Conservation (phyloP, 2,329 filamentous ascomycete species). For the Rutstroemia sp. region DNA sequence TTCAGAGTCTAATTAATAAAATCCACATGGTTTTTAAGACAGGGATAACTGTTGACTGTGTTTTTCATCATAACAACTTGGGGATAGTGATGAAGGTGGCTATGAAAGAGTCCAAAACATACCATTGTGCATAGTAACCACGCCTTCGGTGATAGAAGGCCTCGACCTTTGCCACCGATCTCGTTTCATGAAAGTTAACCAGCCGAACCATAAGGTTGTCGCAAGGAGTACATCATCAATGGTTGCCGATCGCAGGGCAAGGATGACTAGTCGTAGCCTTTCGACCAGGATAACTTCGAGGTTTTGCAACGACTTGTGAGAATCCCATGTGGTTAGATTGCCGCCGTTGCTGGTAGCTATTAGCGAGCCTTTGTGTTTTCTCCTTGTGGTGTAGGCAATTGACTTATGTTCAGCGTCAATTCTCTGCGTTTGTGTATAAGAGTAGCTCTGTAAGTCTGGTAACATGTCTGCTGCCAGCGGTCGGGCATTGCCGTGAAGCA, state of each 20-base stretch:
- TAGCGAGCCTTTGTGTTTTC: too few species aligned
- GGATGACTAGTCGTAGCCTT: too few species aligned
- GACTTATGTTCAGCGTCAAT: too few species aligned
- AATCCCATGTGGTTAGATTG: too few species aligned
- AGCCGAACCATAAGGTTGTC: background rate
- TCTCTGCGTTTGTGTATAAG: too few species aligned
- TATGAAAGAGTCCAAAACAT: constrained; percentile 1
- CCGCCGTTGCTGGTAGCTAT: too few species aligned
- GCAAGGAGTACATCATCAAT: background rate
- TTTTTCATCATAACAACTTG: constrained; percentile 8
- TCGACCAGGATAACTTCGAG: too few species aligned
- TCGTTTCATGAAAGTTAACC: background rate
- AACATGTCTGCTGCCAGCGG: background rate
- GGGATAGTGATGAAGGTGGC: background rate
- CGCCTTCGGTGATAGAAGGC: background rate
- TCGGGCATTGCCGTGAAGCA: background rate
- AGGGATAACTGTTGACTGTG: constrained; percentile 11
- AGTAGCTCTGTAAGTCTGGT: too few species aligned
- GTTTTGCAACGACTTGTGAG: too few species aligned
- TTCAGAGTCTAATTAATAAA: constrained; percentile 12
- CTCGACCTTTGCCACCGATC: background rate
- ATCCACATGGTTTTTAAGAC: constrained; percentile 11
- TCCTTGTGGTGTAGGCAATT: too few species aligned
- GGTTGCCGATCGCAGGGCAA: too few species aligned
- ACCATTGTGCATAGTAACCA: background rate